Evolutionary conservation across 2,329 filamentous ascomycete genomes (phyloP).

Genomic region (Diaporthe helianthi): DNA sequence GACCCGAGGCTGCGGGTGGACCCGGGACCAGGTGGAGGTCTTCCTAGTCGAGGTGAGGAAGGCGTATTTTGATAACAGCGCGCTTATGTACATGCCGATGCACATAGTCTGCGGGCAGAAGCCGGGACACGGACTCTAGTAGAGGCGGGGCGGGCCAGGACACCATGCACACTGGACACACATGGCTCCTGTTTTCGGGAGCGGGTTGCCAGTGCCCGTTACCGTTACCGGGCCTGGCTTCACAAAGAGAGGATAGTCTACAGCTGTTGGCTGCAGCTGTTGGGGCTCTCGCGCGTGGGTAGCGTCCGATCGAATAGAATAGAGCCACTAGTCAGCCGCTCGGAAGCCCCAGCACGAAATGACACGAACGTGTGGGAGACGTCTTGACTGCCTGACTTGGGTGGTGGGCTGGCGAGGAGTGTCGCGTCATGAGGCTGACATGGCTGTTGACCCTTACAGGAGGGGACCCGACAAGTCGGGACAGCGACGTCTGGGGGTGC

Average conservation of each 20-base stretch:
- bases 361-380: conserved; percentile 5
- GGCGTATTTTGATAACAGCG: conserved; percentile 44
- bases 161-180: background rate
- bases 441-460: background rate
- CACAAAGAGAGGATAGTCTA: background rate
- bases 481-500: background rate
- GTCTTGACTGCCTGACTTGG: background rate
- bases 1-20: conserved; percentile 47
- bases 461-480: conserved; percentile 9
- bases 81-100: conserved; percentile 61
- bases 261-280: too few relatives aligned
- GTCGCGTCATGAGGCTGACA: conserved; percentile 16
- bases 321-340: background rate
- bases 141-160: too few relatives aligned
- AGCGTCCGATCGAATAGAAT: background rate
- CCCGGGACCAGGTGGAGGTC: conserved; percentile 45
- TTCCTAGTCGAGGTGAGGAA: conserved; percentile 45
- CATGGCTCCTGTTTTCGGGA: background rate
- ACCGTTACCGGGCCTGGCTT: conserved; percentile 1
- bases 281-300: background rate
- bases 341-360: background rate
- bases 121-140: conserved; percentile 41
- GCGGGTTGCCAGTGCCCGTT: background rate
- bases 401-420: background rate
- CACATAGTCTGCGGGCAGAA: conserved; percentile 63